Evolutionary conservation across 345 rosid genomes (phyloP).

Genomic region (Eucalyptus pauciflora): DNA sequence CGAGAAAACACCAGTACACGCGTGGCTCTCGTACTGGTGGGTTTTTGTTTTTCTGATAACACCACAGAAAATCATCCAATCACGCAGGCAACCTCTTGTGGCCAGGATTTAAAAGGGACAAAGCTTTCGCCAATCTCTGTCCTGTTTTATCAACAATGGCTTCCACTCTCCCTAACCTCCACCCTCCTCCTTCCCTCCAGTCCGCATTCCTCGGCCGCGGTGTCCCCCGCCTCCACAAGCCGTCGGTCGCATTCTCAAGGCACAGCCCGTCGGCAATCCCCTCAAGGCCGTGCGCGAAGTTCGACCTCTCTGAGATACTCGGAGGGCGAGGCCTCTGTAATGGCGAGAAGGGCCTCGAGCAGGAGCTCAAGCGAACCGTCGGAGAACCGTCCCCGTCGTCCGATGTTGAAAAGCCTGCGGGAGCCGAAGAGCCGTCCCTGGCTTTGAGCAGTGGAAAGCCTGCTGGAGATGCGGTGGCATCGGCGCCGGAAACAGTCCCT

Average conservation of each 20-base stretch:
- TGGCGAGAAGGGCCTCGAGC: constrained; percentile 63
- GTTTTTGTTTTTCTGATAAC: background rate
- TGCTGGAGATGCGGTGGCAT: background rate
- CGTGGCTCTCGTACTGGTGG: background rate
- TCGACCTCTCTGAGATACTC: constrained; percentile 47
- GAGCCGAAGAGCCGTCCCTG: background rate
- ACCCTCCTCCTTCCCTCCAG: background rate
- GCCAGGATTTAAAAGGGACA: background rate
- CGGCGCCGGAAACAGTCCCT: constrained; percentile 9
- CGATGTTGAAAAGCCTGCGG: background rate
- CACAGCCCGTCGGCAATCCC: constrained; percentile 4
- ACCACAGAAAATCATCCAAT: background rate
- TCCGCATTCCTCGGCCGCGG: background rate
- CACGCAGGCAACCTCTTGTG: background rate
- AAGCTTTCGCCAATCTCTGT: background rate
- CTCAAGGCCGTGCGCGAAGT: constrained; percentile 34
- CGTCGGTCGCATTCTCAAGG: constrained; percentile 10
- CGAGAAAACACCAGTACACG: background rate
- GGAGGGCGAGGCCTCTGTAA: constrained; percentile 91
- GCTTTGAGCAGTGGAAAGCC: background rate
- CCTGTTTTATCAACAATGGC: background rate
- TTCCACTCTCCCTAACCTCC: background rate
- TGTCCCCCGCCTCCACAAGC: constrained; percentile 8
- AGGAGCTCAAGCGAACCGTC: constrained; percentile 37
- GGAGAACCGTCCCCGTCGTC: background rate